Evolutionary conservation across 2,329 filamentous ascomycete species (phyloP).

Genomic region (Aureobasidium sp.): DNA sequence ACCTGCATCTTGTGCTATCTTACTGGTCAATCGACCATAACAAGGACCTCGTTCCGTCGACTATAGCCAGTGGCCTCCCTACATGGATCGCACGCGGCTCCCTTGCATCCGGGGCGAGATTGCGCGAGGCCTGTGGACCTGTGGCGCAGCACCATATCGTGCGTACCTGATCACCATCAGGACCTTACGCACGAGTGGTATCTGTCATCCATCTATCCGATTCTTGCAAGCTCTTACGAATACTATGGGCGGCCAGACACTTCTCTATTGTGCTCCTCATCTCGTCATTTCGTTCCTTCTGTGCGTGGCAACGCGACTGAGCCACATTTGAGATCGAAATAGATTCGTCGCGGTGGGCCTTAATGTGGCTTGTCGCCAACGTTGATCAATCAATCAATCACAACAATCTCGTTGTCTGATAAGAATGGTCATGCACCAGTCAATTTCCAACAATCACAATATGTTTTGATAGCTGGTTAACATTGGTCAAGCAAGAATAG

Average conservation of each 20-base stretch:
- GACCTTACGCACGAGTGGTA: not conserved
- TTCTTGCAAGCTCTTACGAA: not conserved
- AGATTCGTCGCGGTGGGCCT: not conserved
- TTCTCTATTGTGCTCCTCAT: not conserved
- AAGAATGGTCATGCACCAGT: not conserved
- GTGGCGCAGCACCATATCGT: not conserved
- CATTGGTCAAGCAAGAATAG: too few relatives aligned
- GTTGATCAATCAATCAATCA: conserved; percentile 1
- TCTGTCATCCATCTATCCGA: not conserved
- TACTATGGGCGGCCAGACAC: not conserved
- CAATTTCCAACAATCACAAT: not conserved
- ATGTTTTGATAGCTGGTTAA: not conserved
- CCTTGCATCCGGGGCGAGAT: conserved; percentile 6
- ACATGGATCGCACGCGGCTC: not conserved
- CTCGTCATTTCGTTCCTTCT: not conserved
- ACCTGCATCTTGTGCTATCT: not conserved
- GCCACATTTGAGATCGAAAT: not conserved
- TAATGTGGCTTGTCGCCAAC: not conserved
- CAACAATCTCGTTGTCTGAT: not conserved
- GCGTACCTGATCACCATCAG: not conserved
- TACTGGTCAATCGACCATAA: not conserved
- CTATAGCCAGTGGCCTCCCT: not conserved
- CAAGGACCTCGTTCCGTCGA: not conserved
- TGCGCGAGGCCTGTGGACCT: not conserved
- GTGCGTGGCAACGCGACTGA: not conserved